These are phyloP conservation scores for Zancudomyces culisetae DNA, from an alignment of 371 early-diverging fungal genomes.

Conservation along the genomic window DNA sequence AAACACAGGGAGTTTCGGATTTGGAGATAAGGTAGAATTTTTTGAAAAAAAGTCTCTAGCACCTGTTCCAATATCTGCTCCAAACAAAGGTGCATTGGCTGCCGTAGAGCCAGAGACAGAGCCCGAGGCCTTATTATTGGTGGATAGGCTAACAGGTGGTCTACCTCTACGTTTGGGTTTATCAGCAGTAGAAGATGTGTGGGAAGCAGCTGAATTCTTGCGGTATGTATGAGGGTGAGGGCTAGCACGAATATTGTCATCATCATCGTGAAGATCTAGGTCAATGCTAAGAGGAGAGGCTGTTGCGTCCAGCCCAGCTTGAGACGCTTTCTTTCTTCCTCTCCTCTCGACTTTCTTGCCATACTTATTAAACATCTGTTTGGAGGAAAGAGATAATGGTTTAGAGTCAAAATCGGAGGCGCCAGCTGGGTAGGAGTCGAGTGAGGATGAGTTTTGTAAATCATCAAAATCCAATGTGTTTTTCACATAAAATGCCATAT, in stretches of 20 bases:
- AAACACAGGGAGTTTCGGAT: too few relatives aligned
- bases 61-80: too few relatives aligned
- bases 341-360: not conserved
- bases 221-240: too few relatives aligned
- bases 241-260: not conserved
- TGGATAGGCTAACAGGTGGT: not conserved
- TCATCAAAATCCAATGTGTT: conserved; percentile 38
- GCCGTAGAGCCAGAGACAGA: too few relatives aligned
- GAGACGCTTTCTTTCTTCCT: not conserved
- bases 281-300: not conserved
- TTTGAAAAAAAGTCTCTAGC: too few relatives aligned
- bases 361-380: not conserved
- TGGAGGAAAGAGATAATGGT: not conserved
- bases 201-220: not conserved
- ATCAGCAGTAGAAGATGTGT: not conserved
- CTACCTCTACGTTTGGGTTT: not conserved
- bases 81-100: too few relatives aligned
- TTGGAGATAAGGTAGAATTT: too few relatives aligned
- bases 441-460: not conserved
- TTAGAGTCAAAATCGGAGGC: not conserved
- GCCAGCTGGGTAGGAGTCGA: not conserved
- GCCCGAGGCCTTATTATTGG: too few relatives aligned
- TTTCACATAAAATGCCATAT: conserved; percentile 80
- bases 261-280: not conserved
- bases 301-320: not conserved